Percentiles rank a stretch among this genome's conserved stretches.
phyloP scores from a whole-genome alignment of 1,139 yeast genomes.

The Candida buenavistaensis region DNA sequence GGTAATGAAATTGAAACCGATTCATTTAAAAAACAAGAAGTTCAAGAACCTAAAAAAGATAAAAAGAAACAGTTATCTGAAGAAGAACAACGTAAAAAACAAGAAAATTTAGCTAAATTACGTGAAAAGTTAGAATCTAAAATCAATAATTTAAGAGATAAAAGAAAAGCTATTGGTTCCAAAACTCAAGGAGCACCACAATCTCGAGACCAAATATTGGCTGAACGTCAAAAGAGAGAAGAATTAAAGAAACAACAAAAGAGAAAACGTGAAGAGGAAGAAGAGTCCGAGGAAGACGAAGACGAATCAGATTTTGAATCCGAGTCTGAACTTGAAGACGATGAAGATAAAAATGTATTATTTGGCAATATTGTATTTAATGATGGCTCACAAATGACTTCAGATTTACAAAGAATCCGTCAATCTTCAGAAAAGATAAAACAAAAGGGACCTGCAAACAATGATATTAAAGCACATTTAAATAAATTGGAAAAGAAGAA shows the following conservation, averaged over 20 bases:
- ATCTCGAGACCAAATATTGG: slow-evolving; percentile 73
- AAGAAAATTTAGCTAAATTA: slow-evolving; percentile 62
- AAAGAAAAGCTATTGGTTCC: slow-evolving; percentile 90
- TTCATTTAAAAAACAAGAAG: slow-evolving; percentile 17
- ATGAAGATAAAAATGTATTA: slow-evolving; percentile 48
- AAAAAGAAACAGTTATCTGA: slow-evolving; percentile 34
- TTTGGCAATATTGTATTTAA: slow-evolving; percentile 82
- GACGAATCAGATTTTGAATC: slow-evolving; percentile 18
- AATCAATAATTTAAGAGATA: slow-evolving; percentile 69
- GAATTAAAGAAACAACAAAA: slow-evolving; percentile 41
- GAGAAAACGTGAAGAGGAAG: slow-evolving; percentile 39
- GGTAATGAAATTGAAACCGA: slow-evolving; percentile 56
- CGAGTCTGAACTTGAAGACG: slow-evolving; percentile 36
- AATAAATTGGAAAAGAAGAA: slow-evolving; percentile 73
- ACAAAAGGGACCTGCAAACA: slow-evolving; percentile 81
- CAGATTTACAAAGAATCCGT: slow-evolving; percentile 67
- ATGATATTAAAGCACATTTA: slow-evolving; percentile 83
- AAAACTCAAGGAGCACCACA: slow-evolving; percentile 78
- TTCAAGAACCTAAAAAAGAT: slow-evolving; percentile 11
- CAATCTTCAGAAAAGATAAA: slow-evolving; percentile 48
- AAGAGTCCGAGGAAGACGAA: slow-evolving; percentile 29
- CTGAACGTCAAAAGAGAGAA: slow-evolving; percentile 49
- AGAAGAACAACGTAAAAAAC: slow-evolving; percentile 49
- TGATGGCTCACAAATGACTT: slow-evolving; percentile 80
- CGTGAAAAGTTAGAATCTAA: slow-evolving; percentile 72